Evolutionary conservation across 2,329 filamentous ascomycete genomes (phyloP), one percentile per base, ranked within the genome.

Genomic region (Fusarium siculi): DNA sequence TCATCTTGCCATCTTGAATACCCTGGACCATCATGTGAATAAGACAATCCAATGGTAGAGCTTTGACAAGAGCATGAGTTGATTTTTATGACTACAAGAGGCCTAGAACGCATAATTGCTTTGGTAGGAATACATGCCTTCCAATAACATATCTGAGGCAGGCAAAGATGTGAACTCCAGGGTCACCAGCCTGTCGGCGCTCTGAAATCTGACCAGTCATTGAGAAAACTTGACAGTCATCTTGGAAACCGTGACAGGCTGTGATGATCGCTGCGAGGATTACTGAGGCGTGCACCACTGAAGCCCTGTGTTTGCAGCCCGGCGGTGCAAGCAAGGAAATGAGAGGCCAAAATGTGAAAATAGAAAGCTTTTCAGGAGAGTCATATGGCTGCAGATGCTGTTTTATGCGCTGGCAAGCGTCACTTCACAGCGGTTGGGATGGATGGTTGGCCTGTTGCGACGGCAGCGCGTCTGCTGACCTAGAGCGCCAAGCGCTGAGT

Each of bases 361-460:
- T 43, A 65, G 30, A 69, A 47, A 23, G 44, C 44, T 46, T 25
- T 64, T 11, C 14, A 58, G 43, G 34, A 69, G 42, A 73, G 75
- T 77, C 75, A 77, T 76, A 72, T 67, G 75, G 72, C 49, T 72
- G 72, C 55, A 66, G 44, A 69, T 64, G 69, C 39, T 66, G 74
- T 76, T 76, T 77, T 74, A 76, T 77, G 75, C 75, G 75, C 63
- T 77, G 75, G 72, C 75, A 77, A 70, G 72, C 65, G 63, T 67
- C 52, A 68, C 52, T 52, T 65, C 58, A 53, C 46, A 39, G 44
- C 44, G 57, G 63, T 63, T 68, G 62, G 61, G 58, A 64, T 63
- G 64, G 63, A 63, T 60, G 63, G 50, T 53, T 53, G 68, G 63
- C 63, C 37, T 74, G 67, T 68, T 72, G 63, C n/a, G 30, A 68